Evolutionary conservation across 2,329 filamentous ascomycete species (phyloP).

Genomic region (Colletotrichum sp.): DNA sequence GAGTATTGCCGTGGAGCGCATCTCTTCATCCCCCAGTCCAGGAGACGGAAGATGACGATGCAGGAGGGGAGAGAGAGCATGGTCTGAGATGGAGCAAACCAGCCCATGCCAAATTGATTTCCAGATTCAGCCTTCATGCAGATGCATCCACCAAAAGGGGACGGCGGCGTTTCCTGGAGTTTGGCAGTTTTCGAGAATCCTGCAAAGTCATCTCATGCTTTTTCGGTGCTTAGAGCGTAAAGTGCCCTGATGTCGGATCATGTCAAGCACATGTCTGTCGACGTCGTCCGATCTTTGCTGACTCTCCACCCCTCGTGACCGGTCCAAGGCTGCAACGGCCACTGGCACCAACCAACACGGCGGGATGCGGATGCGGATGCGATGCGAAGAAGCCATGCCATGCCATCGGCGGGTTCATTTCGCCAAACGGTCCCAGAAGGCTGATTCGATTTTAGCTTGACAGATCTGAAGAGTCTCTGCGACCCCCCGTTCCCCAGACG

Average conservation of each 20-base stretch:
- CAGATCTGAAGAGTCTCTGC: constrained; percentile 5
- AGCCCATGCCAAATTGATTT: not conserved
- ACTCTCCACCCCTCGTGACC: constrained; percentile 11
- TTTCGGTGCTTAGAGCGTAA: not conserved
- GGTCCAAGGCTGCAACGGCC: not conserved
- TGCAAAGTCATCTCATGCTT: not conserved
- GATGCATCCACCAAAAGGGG: not conserved
- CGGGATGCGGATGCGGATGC: not conserved
- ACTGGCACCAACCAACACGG: not conserved
- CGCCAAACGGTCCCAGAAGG: constrained; percentile 1
- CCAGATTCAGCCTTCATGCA: constrained; percentile 5
- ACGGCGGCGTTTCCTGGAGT: not conserved
- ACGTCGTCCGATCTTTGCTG: constrained; percentile 9
- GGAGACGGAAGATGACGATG: not conserved
- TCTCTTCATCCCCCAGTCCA: not conserved
- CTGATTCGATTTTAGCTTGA: not conserved
- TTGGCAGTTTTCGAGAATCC: not conserved
- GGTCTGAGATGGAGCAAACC: not conserved
- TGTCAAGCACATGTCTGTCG: constrained; percentile 2
- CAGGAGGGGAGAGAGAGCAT: not conserved
- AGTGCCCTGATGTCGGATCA: constrained; percentile 12
- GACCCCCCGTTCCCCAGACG: not conserved
- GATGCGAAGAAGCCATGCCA: not conserved
- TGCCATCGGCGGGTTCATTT: not conserved
- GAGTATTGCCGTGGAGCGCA: not conserved